phyloP scores from a whole-genome alignment of 2,329 filamentous ascomycete species.

The Penicillium sp. region DNA sequence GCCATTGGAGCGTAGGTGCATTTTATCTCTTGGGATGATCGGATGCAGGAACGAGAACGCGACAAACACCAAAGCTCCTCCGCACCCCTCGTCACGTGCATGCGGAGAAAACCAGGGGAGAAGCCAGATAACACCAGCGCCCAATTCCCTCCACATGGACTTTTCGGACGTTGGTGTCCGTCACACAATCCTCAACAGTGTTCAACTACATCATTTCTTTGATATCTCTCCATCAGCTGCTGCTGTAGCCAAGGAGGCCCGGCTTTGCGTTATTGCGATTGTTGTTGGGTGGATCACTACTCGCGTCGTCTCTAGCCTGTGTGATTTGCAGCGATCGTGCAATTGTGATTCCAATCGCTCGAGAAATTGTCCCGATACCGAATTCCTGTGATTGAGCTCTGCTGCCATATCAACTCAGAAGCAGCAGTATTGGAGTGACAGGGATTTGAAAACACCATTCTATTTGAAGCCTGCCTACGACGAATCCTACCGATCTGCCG shows the following conservation, averaged over 20 bases:
- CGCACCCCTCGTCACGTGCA: conserved; percentile 20
- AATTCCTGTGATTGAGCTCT: conserved; percentile 10
- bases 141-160: conserved; percentile 29
- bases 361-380: not conserved
- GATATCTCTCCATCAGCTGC: conserved; percentile 48
- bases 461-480: conserved; percentile 1
- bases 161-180: conserved; percentile 42
- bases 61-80: conserved; percentile 1
- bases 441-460: not conserved
- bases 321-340: conserved; percentile 20
- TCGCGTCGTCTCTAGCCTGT: conserved; percentile 33
- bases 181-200: conserved; percentile 40
- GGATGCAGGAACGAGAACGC: conserved; percentile 1
- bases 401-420: not conserved
- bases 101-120: conserved; percentile 24
- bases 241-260: conserved; percentile 47
- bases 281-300: conserved; percentile 45
- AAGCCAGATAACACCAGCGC: conserved; percentile 23
- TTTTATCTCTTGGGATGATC: conserved; percentile 14
- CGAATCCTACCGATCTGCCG: too few relatives aligned
- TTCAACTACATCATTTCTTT: conserved; percentile 48
- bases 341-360: conserved; percentile 13
- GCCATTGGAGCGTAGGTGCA: conserved; percentile 53
- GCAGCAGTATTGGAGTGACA: conserved; percentile 2
- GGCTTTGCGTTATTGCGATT: conserved; percentile 46